These are phyloP conservation scores for Podospora bellae-mahoneyi DNA, from an alignment of 495 filamentous ascomycete species.

Conservation along the genomic window DNA sequence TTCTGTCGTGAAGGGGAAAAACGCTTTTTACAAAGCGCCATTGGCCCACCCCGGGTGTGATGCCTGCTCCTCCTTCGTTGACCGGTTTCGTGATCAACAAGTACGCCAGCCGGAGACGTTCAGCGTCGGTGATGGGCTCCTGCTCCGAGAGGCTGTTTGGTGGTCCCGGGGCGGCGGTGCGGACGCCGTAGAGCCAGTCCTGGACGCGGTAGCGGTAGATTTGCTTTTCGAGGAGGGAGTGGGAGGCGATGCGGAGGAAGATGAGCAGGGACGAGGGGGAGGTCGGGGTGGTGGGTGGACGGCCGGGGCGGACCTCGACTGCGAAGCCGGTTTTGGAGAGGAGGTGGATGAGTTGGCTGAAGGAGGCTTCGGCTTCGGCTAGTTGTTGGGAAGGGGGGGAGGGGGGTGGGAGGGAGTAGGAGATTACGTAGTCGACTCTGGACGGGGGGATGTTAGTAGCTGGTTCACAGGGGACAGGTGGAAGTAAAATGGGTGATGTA, in stretches of 20 bases:
- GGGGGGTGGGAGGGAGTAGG: constrained; percentile 61
- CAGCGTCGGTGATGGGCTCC: constrained; percentile 79
- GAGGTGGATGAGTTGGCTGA: constrained; percentile 68
- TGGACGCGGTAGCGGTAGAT: constrained; percentile 75
- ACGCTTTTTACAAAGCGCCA: constrained; percentile 84
- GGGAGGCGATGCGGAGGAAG: constrained; percentile 73
- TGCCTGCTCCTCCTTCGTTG: constrained; percentile 83
- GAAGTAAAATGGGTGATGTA: constrained; percentile 10
- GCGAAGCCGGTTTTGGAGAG: constrained; percentile 73
- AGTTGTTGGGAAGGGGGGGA: constrained; percentile 36
- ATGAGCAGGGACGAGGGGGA: constrained; percentile 72
- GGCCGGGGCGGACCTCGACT: constrained; percentile 79
- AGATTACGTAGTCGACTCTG: constrained; percentile 90
- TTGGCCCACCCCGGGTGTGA: constrained; percentile 73
- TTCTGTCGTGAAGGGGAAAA: constrained; percentile 84
- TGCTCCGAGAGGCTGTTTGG: constrained; percentile 53
- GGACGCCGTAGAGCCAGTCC: constrained; percentile 94
- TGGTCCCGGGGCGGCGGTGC: constrained; percentile 70
- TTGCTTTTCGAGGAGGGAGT: constrained; percentile 57
- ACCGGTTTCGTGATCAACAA: constrained; percentile 78
- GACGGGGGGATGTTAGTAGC: constrained; percentile 16
- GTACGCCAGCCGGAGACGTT: constrained; percentile 80
- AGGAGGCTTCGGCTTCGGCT: constrained; percentile 62
- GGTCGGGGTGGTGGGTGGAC: constrained; percentile 62
- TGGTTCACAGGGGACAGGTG: constrained; percentile 4